These are phyloP conservation scores for Fusarium virguliforme DNA, from an alignment of 2,329 filamentous ascomycete genomes.

Conservation along the genomic window DNA sequence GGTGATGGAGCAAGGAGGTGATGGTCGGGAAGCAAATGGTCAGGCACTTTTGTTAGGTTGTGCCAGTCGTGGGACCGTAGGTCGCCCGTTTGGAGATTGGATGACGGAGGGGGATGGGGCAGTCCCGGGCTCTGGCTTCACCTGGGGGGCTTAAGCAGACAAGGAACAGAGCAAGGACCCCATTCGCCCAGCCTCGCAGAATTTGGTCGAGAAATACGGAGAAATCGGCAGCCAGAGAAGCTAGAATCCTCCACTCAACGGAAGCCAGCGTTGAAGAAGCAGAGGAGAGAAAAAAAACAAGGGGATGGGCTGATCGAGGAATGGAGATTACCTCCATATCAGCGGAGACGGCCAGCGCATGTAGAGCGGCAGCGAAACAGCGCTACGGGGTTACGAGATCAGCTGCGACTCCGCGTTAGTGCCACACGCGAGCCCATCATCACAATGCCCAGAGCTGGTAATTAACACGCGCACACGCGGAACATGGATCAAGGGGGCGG, in stretches of 20 bases:
- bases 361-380: conserved; percentile 16
- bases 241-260: conserved; percentile 6
- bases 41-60: conserved; percentile 46
- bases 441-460: conserved; percentile 3
- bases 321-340: conserved; percentile 34
- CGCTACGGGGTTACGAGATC: conserved; percentile 36
- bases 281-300: conserved; percentile 1
- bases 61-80: conserved; percentile 14
- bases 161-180: conserved; percentile 36
- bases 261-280: conserved; percentile 7
- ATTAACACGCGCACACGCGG: conserved; percentile 6
- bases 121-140: conserved; percentile 10
- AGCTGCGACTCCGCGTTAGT: conserved; percentile 30
- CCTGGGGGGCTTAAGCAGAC: conserved; percentile 17
- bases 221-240: conserved; percentile 5
- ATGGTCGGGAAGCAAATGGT: conserved; percentile 43
- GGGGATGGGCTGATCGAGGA: conserved; percentile 17
- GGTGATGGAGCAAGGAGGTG: conserved; percentile 44
- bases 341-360: conserved; percentile 33
- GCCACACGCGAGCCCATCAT: conserved; percentile 12
- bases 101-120: conserved; percentile 39
- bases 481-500: conserved; percentile 28
- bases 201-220: conserved; percentile 19
- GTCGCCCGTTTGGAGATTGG: conserved; percentile 44
- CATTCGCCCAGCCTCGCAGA: conserved; percentile 37